Evolutionary conservation across 768 basidiomycete genomes (phyloP).

Genomic region (Cubamyces lactineus): DNA sequence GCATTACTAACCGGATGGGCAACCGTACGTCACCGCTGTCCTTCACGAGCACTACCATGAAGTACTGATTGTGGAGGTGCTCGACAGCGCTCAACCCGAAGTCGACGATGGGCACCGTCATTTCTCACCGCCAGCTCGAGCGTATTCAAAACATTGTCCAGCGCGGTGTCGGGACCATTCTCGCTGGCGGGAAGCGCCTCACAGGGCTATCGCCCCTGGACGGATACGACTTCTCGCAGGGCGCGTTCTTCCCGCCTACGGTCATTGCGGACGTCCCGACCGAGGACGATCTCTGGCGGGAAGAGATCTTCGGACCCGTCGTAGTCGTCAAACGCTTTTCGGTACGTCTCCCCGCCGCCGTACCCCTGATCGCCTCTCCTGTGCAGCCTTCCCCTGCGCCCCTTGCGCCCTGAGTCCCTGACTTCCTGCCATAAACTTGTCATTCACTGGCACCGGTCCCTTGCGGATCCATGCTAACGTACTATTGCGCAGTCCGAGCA

Average conservation of each 20-base stretch:
- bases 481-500: conserved; percentile 47
- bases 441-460: too few species aligned
- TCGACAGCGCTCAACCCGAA: conserved; percentile 65
- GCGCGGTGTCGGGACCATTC: conserved; percentile 47
- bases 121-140: conserved; percentile 64
- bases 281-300: conserved; percentile 72
- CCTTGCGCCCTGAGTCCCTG: too few species aligned
- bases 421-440: too few species aligned
- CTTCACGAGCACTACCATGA: background rate
- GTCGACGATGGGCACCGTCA: conserved; percentile 82
- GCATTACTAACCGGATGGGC: conserved; percentile 73
- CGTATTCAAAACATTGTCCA: conserved; percentile 65
- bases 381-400: too few species aligned
- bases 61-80: background rate
- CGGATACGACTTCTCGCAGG: conserved; percentile 67
- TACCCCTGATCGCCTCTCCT: background rate
- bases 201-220: conserved; percentile 65
- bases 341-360: conserved; percentile 35
- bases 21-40: conserved; percentile 51
- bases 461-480: conserved; percentile 29
- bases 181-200: conserved; percentile 71
- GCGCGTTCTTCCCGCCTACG: conserved; percentile 82
- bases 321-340: conserved; percentile 63
- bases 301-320: conserved; percentile 89
- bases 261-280: conserved; percentile 61